phyloP scores from a whole-genome alignment of 495 filamentous ascomycete genomes.

The Podospora anserina region DNA sequence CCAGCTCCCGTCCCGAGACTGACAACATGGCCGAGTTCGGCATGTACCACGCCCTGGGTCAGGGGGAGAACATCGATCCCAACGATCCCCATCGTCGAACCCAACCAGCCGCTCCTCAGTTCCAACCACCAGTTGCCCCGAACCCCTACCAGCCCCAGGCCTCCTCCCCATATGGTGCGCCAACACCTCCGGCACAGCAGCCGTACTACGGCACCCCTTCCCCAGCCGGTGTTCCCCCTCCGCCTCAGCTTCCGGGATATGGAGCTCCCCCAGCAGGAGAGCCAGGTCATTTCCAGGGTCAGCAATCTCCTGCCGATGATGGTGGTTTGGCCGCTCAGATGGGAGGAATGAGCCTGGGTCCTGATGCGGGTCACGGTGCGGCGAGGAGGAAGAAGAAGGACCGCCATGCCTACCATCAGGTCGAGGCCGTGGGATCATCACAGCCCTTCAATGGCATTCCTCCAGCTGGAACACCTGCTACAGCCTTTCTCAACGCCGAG shows the following conservation, averaged over 20 bases:
- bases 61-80: conserved; percentile 58
- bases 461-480: conserved; percentile 54
- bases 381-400: conserved; percentile 83
- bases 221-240: conserved; percentile 32
- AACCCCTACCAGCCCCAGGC: conserved; percentile 63
- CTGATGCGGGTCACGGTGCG: conserved; percentile 49
- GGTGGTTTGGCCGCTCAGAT: conserved; percentile 79
- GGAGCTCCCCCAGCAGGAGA: conserved; percentile 29
- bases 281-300: conserved; percentile 31
- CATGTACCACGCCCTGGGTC: conserved; percentile 72
- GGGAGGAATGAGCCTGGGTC: conserved; percentile 72
- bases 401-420: conserved; percentile 83
- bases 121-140: conserved; percentile 47
- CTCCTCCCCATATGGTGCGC: conserved; percentile 38
- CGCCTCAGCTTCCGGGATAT: conserved; percentile 38
- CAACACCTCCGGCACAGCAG: conserved; percentile 29
- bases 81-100: conserved; percentile 56
- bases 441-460: conserved; percentile 64
- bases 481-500: conserved; percentile 71
- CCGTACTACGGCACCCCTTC: conserved; percentile 40
- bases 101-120: conserved; percentile 58
- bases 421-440: conserved; percentile 66
- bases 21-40: conserved; percentile 66
- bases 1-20: not conserved
- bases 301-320: conserved; percentile 35